These are phyloP conservation scores for Ambrosia artemisiifolia DNA, from an alignment of 129 eudicot genomes.

Conservation along the genomic window DNA sequence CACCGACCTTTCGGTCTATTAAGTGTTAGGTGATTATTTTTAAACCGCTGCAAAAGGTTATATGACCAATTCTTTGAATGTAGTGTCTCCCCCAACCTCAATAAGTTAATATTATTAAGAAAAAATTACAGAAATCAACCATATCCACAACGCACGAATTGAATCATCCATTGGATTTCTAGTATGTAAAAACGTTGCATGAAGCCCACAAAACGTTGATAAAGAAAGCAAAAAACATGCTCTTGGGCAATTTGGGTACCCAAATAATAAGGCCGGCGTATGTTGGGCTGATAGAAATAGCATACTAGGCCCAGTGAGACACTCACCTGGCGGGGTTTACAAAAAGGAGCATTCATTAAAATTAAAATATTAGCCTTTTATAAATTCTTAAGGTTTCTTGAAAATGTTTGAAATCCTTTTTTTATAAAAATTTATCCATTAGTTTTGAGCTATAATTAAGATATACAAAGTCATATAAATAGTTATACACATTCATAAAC, in stretches of 20 bases:
- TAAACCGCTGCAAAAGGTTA: background rate
- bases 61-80: background rate
- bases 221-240: background rate
- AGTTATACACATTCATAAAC: background rate
- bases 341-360: too few species aligned
- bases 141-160: too few species aligned
- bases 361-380: background rate
- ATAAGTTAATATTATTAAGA: too few species aligned
- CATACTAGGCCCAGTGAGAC: background rate
- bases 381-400: background rate
- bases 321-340: too few species aligned
- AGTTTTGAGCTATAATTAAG: background rate
- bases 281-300: background rate
- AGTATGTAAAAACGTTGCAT: too few species aligned
- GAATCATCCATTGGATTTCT: too few species aligned
- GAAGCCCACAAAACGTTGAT: too few species aligned
- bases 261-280: background rate
- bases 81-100: background rate
- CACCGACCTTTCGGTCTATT: too few species aligned
- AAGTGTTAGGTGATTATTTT: too few species aligned
- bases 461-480: background rate
- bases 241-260: background rate
- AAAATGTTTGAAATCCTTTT: too few species aligned
- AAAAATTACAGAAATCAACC: too few species aligned
- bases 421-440: too few species aligned